Evolutionary conservation across 306 rosid species (phyloP), one percentile per base, ranked within the genome.

Genomic region (Amphicarpaea edgeworthii): DNA sequence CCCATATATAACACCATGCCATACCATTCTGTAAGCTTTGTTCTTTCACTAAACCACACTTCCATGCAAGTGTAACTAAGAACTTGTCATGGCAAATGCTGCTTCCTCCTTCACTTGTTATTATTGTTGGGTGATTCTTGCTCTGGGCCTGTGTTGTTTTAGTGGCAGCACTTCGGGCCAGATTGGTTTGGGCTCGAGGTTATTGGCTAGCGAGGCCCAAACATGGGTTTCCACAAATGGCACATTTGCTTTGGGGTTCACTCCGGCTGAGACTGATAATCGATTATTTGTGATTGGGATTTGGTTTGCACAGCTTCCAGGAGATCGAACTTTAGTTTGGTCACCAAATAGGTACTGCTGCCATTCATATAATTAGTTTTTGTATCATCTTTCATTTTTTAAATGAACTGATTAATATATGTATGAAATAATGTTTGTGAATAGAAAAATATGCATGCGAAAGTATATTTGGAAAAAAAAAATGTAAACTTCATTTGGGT

Each of bases 241-340:
- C 9, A 95, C 98, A 7, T 95, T 95, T 81, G 96, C 95, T 32
- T 82, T 95, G 47, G 98, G 98, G 23, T 95, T 95, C 83, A 80
- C 90, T 41, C 85, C 89, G 8, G 6, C 80, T 3, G 81, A 65
- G 3, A 61, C 47, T 12, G 81, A 50, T 62, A 46, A 63, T 32
- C 55, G 78, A 19, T 78, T 51, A 2, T 73, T 85, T 89, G 76
- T 69, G 23, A 61, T 92, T n/a, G 96, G 82, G 0, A 81, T 92
- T 82, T 95, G 98, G 98, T 92, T 95, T 73, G 90, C 91, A 0
- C 38, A 83, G 77, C 97, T 92, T 84, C 96, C 96, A 0, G 97
- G 96, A 57, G 97, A 88, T 75, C 81, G 64, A 43, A 89, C 92
- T 37, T 9, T 80, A 14, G 88, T 92, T 20, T 95, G 98, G 97